Evolutionary conservation across 2,329 filamentous ascomycete species (phyloP), one percentile per base, ranked within the genome.

Genomic region (Cyphellophora europaea): DNA sequence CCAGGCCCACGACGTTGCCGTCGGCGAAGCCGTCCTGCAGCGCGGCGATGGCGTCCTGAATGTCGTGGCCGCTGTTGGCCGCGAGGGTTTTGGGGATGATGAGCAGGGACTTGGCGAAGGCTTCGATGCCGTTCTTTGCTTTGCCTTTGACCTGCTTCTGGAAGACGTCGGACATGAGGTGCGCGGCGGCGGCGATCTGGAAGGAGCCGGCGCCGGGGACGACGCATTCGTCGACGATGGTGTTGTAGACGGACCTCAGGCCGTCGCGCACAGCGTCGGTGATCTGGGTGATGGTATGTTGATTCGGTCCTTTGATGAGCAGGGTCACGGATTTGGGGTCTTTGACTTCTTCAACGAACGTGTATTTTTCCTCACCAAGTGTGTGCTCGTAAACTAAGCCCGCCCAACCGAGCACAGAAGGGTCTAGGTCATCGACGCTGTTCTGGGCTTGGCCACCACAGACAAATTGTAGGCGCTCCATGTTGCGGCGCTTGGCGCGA

Each of bases 291-390:
- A 98, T 98, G 42, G 89, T 96, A 68, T 98, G 91, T 54, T 79
- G 72, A 63, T 98, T 98, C 45, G 91, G 91, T 15, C 91, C 91
- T 71, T 96, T 98, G 71, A 98, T 96, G 53, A 98, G 72, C 19
- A 98, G 71, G 11, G 91, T 98, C 30, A 98, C 91, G 2, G 89
- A 95, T 69, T 98, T 98, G 43, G 91, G 85, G 43, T 96, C 87
- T 72, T 95, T 96, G 53, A 98, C 91, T 51, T 98, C 91, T 64
- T 98, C 91, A 42, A 98, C 74, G 57, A 98, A 98, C 5, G 91
- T 98, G 67, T 85, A 98, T 69, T 98, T 98, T 71, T 98, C 91
- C 70, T 98, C 91, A 43, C 91, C 91, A 6, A 98, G 72, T 50
- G 89, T 85, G 63, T 98, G 89, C 68, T 98, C 91, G 58, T 98